Evolutionary conservation across 1,284 basidiomycete genomes (phyloP).

Genomic region (Ganoderma resinaceum): DNA sequence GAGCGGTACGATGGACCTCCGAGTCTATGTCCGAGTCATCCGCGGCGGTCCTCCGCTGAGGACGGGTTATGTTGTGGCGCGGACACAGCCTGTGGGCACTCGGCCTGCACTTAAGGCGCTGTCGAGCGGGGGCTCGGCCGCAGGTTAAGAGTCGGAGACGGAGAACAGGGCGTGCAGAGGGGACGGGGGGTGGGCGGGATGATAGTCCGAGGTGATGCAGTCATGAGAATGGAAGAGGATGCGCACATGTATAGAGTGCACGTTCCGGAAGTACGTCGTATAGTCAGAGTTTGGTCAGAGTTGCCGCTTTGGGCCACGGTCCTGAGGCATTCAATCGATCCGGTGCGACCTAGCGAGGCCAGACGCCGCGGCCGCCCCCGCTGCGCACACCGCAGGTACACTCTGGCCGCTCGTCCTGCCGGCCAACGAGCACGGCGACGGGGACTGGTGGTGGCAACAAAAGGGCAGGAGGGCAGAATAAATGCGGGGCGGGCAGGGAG

Average conservation of each 20-base stretch:
- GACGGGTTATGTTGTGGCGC: conserved; percentile 17
- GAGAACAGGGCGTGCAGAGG: conserved; percentile 8
- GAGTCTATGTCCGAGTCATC: conserved; percentile 8
- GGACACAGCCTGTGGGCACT: conserved; percentile 18
- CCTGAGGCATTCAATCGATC: conserved; percentile 34
- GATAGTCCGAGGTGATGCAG: conserved; percentile 28
- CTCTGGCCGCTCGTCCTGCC: conserved; percentile 5
- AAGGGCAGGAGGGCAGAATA: conserved; percentile 21
- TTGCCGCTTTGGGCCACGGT: conserved; percentile 27
- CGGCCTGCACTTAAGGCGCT: not conserved
- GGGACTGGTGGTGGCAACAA: not conserved
- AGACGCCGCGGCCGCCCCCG: conserved; percentile 10
- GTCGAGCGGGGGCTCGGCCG: not conserved
- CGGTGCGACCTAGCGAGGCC: conserved; percentile 28
- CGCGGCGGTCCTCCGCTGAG: conserved; percentile 20
- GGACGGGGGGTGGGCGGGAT: conserved; percentile 16
- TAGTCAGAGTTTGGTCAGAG: conserved; percentile 13
- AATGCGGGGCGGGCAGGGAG: conserved; percentile 19
- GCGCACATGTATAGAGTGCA: conserved; percentile 33
- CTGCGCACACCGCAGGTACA: conserved; percentile 14
- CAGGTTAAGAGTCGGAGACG: conserved; percentile 3
- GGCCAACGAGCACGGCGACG: not conserved
- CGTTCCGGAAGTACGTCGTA: conserved; percentile 23
- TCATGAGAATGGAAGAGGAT: conserved; percentile 36
- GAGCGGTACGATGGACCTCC: conserved; percentile 22